These are phyloP conservation scores for Ascochyta rabiei DNA, from an alignment of 2,329 filamentous ascomycete species.

Conservation along the genomic window DNA sequence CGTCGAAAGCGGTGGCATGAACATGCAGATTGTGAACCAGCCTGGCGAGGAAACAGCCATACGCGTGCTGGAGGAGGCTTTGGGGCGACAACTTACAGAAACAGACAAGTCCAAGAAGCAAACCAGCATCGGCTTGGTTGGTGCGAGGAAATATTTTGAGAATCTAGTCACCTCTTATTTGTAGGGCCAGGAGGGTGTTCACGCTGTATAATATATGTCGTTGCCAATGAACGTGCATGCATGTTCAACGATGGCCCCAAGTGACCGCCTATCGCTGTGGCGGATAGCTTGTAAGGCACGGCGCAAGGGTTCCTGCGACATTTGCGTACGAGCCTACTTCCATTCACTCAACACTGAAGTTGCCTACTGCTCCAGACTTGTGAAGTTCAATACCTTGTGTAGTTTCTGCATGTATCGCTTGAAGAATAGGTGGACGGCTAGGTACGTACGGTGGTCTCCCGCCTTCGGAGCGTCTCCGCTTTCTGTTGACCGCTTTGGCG, in stretches of 20 bases:
- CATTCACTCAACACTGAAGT: neutral
- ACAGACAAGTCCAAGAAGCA: constrained; percentile 23
- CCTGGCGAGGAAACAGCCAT: constrained; percentile 38
- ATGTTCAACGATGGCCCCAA: neutral
- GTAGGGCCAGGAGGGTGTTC: constrained; percentile 16
- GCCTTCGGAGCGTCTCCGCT: neutral
- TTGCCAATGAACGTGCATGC: neutral
- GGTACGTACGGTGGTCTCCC: constrained; percentile 2
- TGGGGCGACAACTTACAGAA: constrained; percentile 21
- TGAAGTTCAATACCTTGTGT: neutral
- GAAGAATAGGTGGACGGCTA: neutral
- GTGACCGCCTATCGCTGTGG: neutral
- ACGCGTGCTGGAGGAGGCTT: constrained; percentile 43
- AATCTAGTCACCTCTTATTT: constrained; percentile 34
- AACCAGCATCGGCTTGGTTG: constrained; percentile 22
- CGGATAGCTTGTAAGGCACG: neutral
- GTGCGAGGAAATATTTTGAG: constrained; percentile 42
- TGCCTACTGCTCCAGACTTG: neutral
- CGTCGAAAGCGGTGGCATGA: constrained; percentile 32
- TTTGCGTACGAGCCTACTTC: neutral
- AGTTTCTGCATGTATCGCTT: neutral
- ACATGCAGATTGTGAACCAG: constrained; percentile 46
- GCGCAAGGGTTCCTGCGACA: neutral
- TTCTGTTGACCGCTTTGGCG: constrained; percentile 1
- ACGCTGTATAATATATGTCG: constrained; percentile 1